phyloP scores from a whole-genome alignment of 345 rosid species.

The Salix exigua region DNA sequence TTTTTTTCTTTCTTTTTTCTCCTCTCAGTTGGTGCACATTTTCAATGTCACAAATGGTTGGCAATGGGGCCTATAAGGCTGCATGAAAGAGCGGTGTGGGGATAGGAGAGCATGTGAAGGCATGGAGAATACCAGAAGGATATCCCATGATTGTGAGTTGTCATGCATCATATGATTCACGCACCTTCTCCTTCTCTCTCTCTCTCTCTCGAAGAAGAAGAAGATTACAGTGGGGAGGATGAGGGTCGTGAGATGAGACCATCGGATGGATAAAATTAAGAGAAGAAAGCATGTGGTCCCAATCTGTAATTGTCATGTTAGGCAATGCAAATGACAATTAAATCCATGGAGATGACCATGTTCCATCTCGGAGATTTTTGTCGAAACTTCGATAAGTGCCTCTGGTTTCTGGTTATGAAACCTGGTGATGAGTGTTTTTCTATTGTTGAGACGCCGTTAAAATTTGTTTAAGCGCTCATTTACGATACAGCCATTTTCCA shows the following conservation, averaged over 20 bases:
- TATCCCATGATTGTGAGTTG: constrained; percentile 36
- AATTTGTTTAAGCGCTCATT: too few relatives aligned
- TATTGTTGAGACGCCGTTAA: too few relatives aligned
- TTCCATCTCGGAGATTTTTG: too few relatives aligned
- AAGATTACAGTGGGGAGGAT: too few relatives aligned
- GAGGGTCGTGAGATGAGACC: neutral
- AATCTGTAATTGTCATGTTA: neutral
- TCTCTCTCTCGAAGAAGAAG: too few relatives aligned
- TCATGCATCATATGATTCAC: constrained; percentile 10
- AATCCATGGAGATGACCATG: neutral
- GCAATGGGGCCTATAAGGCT: neutral
- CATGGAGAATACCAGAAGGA: neutral
- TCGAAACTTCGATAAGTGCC: too few relatives aligned
- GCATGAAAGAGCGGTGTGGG: constrained; percentile 1
- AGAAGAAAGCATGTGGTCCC: neutral
- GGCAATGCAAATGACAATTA: neutral
- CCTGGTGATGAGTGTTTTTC: too few relatives aligned
- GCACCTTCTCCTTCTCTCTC: neutral
- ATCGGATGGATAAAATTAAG: neutral
- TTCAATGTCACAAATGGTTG: neutral
- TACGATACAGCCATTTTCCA: too few relatives aligned
- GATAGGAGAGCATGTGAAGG: constrained; percentile 33
- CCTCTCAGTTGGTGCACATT: neutral
- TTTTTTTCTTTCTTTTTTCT: neutral
- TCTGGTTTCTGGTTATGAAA: too few relatives aligned